Evolutionary conservation across 768 basidiomycete genomes (phyloP).

Genomic region (Agaricus sinodeliciosus): DNA sequence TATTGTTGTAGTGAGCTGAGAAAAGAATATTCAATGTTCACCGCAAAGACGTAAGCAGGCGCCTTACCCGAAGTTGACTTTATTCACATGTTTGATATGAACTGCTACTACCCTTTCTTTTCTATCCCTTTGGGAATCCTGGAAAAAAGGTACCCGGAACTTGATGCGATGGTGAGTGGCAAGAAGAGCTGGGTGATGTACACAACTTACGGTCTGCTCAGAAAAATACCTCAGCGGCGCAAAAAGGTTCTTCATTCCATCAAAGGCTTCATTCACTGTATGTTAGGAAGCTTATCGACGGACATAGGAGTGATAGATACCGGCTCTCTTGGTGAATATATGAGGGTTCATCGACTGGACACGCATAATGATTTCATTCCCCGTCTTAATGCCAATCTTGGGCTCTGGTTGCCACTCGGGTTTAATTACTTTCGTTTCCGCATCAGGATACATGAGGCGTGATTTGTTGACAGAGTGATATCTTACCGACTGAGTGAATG

Average conservation of each 20-base stretch:
- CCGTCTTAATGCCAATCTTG: constrained; percentile 20
- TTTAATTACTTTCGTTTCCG: constrained; percentile 13
- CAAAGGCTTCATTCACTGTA: constrained; percentile 18
- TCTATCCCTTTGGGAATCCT: not conserved
- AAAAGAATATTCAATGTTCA: not conserved
- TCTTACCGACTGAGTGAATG: constrained; percentile 4
- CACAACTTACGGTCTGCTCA: not conserved
- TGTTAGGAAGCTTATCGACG: not conserved
- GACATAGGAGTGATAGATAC: constrained; percentile 11
- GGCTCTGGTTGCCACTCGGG: constrained; percentile 19
- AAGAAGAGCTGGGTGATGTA: not conserved
- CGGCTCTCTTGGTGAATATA: constrained; percentile 21
- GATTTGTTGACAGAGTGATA: not conserved
- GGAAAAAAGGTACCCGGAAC: not conserved
- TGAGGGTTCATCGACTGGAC: constrained; percentile 19
- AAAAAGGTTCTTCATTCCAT: constrained; percentile 28
- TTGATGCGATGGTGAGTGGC: not conserved
- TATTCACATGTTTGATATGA: constrained; percentile 19
- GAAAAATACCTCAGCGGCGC: constrained; percentile 17
- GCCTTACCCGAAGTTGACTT: constrained; percentile 18
- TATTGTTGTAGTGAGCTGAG: constrained; percentile 3
- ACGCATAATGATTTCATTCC: constrained; percentile 24
- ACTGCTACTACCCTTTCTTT: constrained; percentile 10
- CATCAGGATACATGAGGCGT: not conserved
- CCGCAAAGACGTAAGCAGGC: not conserved